Evolutionary conservation across 2,329 filamentous ascomycete genomes (phyloP).

Genomic region (Colletotrichum sp.): DNA sequence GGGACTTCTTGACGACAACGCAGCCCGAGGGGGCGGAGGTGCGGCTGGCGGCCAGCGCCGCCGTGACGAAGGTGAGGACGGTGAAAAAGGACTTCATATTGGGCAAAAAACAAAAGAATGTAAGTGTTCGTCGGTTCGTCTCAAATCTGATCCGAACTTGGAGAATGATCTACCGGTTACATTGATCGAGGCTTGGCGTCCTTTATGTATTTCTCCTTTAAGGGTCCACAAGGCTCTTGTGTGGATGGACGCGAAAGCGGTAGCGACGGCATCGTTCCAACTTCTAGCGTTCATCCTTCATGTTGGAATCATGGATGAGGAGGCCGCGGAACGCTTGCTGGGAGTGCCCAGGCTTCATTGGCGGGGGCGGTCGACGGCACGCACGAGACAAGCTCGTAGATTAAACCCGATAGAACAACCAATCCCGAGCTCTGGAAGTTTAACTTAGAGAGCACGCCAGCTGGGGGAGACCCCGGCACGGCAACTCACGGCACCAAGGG

Average conservation of each 20-base stretch:
- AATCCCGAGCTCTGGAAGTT: background rate
- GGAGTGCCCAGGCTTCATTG: background rate
- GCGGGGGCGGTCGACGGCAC: background rate
- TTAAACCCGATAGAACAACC: background rate
- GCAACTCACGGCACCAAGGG: background rate
- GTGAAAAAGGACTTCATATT: constrained; percentile 14
- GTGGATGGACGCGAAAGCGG: background rate
- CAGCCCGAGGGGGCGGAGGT: constrained; percentile 34
- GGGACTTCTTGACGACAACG: constrained; percentile 32
- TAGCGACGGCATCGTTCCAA: background rate
- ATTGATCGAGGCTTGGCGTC: background rate
- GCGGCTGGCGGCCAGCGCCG: constrained; percentile 26
- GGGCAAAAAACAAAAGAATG: background rate
- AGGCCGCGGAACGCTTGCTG: background rate
- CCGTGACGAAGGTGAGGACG: background rate
- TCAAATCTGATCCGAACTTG: background rate
- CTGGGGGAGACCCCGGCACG: background rate
- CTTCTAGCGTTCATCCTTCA: background rate
- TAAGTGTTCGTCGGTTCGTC: background rate
- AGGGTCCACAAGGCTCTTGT: background rate
- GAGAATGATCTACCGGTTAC: background rate
- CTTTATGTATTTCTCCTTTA: background rate
- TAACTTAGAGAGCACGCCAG: background rate
- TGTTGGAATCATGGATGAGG: background rate
- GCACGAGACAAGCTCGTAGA: background rate